Evolutionary conservation across 2,329 filamentous ascomycete genomes (phyloP).

Genomic region (Aspergillus sp.): DNA sequence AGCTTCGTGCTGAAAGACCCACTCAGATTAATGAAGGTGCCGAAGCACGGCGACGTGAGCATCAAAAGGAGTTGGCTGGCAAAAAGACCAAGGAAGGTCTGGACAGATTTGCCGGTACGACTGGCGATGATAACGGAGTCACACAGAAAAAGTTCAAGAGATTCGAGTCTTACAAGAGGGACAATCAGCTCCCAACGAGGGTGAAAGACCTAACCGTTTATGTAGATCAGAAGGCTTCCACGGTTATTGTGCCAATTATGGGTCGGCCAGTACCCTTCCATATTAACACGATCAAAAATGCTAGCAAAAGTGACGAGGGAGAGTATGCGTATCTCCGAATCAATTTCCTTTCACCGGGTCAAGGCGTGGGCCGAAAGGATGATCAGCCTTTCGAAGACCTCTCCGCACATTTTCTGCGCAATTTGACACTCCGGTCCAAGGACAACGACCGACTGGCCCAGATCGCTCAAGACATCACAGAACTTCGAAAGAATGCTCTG

Average conservation of each 20-base stretch:
- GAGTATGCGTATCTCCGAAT: conserved; percentile 93
- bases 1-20: conserved; percentile 86
- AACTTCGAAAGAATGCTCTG: conserved; percentile 88
- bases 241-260: conserved; percentile 94
- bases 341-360: conserved; percentile 95
- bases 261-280: conserved; percentile 96
- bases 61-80: conserved; percentile 83
- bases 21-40: conserved; percentile 86
- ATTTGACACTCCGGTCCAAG: conserved; percentile 89
- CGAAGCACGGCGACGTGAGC: conserved; percentile 81
- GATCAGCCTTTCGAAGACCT: conserved; percentile 98
- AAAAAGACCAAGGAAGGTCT: conserved; percentile 92
- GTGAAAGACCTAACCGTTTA: conserved; percentile 86
- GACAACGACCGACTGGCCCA: conserved; percentile 87
- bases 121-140: conserved; percentile 80
- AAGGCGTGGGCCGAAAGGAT: conserved; percentile 95
- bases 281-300: conserved; percentile 98
- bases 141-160: conserved; percentile 98
- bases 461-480: conserved; percentile 89
- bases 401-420: conserved; percentile 91
- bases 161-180: conserved; percentile 98
- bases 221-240: conserved; percentile 86
- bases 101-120: conserved; percentile 81
- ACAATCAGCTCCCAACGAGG: conserved; percentile 84
- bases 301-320: conserved; percentile 94